phyloP scores from a whole-genome alignment of 495 filamentous ascomycete genomes.

The Talaromyces adpressus region DNA sequence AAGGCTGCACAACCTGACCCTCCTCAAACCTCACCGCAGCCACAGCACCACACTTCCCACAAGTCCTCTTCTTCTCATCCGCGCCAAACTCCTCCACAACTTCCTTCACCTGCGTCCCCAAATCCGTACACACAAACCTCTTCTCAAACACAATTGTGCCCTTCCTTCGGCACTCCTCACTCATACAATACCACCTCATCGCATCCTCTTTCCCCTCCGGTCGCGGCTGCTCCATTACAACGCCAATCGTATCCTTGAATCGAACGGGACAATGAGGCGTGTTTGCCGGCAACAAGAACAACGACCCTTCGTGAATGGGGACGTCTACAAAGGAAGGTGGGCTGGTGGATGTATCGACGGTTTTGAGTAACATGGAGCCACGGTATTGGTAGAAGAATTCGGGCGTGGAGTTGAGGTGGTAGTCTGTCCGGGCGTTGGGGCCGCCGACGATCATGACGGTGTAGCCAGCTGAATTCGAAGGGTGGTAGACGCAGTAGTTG shows the following conservation, averaged over 20 bases:
- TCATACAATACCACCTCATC: conserved; percentile 76
- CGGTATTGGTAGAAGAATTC: conserved; percentile 98
- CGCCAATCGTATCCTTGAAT: conserved; percentile 64
- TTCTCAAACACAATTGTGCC: conserved; percentile 74
- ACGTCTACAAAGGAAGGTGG: conserved; percentile 67
- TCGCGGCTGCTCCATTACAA: conserved; percentile 87
- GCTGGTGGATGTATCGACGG: conserved; percentile 57
- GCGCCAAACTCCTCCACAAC: conserved; percentile 79
- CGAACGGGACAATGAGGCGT: conserved; percentile 77
- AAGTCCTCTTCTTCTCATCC: conserved; percentile 65
- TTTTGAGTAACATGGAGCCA: conserved; percentile 88
- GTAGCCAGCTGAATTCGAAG: conserved; percentile 35
- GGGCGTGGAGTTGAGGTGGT: conserved; percentile 94
- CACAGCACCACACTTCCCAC: conserved; percentile 68
- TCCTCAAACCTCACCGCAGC: conserved; percentile 45
- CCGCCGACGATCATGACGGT: conserved; percentile 81
- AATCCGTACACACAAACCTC: conserved; percentile 78
- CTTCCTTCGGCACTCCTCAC: conserved; percentile 55
- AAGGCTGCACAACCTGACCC: conserved; percentile 38
- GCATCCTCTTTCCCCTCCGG: conserved; percentile 62
- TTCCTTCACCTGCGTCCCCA: conserved; percentile 95
- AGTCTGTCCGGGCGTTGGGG: conserved; percentile 93
- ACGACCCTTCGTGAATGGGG: conserved; percentile 82
- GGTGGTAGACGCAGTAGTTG: conserved; percentile 92
- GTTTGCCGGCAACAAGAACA: conserved; percentile 88